These are phyloP conservation scores for Pleurotus tuoliensis DNA, from an alignment of 768 basidiomycete genomes.

Conservation along the genomic window DNA sequence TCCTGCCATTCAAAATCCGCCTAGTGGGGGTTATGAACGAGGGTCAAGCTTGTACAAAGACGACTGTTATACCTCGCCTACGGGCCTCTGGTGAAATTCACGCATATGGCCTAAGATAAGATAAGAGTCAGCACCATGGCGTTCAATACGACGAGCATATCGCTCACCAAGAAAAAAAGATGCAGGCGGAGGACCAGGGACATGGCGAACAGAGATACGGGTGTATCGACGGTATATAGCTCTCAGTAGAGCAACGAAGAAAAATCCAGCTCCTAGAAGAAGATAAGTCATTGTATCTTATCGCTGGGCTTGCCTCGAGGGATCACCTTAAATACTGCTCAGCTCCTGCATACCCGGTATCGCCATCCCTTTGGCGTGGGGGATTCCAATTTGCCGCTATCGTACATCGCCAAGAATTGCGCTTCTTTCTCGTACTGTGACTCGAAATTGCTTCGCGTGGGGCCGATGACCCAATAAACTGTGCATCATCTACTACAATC, in stretches of 20 bases:
- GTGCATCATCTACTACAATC: no score
- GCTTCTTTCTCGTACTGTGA: no score
- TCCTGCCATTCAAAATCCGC: slow-evolving; percentile 43
- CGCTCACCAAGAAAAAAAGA: slow-evolving; percentile 36
- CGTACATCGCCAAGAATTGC: no score
- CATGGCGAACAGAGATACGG: slow-evolving; percentile 28
- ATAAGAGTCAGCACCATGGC: neutral
- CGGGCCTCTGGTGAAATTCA: slow-evolving; percentile 28
- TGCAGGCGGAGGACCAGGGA: slow-evolving; percentile 31
- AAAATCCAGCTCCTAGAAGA: no score
- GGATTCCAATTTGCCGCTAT: no score
- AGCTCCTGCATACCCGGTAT: no score
- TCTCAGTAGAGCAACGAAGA: neutral
- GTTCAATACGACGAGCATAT: neutral
- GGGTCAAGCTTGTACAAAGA: slow-evolving; percentile 8
- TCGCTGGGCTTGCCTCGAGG: no score
- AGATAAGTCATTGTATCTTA: no score
- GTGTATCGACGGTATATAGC: slow-evolving; percentile 25
- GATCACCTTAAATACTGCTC: no score
- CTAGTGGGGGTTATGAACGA: slow-evolving; percentile 18
- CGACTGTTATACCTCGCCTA: slow-evolving; percentile 23
- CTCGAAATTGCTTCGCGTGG: no score
- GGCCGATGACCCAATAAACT: no score
- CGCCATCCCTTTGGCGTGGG: no score
- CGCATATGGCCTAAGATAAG: slow-evolving; percentile 20